Percentiles rank a stretch among this genome's conserved stretches.
Evolutionary conservation across 352 stramenopile genomes (phyloP).

Genomic region (Saprolegnia parasitica): DNA sequence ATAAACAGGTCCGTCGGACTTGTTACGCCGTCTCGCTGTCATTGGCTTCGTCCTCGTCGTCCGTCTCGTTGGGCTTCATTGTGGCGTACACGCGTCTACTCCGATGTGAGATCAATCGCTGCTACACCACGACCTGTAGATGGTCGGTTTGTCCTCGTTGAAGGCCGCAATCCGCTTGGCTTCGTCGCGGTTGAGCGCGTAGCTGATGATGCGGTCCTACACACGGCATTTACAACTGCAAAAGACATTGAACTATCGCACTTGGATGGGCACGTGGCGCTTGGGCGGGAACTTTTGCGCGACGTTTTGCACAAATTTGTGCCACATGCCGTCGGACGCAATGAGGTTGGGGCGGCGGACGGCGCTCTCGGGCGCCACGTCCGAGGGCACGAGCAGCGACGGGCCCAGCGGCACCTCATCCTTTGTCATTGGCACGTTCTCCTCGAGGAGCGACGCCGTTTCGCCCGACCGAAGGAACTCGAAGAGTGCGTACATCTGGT

Average conservation of each 20-base stretch:
- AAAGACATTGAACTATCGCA: constrained; percentile 32
- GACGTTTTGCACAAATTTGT: constrained; percentile 53
- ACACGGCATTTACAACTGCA: background rate
- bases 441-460: constrained; percentile 36
- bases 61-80: background rate
- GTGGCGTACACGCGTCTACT: background rate
- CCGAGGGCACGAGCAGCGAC: constrained; percentile 7
- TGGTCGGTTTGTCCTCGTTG: constrained; percentile 17
- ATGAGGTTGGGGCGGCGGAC: constrained; percentile 42
- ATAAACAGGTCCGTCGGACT: no score
- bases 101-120: background rate
- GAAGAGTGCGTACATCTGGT: constrained; percentile 66
- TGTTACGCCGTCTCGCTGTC: background rate
- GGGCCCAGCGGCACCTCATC: constrained; percentile 17
- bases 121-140: constrained; percentile 4
- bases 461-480: constrained; percentile 67
- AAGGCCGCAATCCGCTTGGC: constrained; percentile 11
- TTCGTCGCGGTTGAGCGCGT: constrained; percentile 19
- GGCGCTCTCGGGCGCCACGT: constrained; percentile 5
- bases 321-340: constrained; percentile 42
- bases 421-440: constrained; percentile 49
- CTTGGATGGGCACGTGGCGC: constrained; percentile 54
- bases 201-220: constrained; percentile 19
- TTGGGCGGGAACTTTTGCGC: constrained; percentile 65
- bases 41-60: background rate